Evolutionary conservation across 23 red algal genomes (phyloP).

Genomic region (Gracilariopsis chorda): DNA sequence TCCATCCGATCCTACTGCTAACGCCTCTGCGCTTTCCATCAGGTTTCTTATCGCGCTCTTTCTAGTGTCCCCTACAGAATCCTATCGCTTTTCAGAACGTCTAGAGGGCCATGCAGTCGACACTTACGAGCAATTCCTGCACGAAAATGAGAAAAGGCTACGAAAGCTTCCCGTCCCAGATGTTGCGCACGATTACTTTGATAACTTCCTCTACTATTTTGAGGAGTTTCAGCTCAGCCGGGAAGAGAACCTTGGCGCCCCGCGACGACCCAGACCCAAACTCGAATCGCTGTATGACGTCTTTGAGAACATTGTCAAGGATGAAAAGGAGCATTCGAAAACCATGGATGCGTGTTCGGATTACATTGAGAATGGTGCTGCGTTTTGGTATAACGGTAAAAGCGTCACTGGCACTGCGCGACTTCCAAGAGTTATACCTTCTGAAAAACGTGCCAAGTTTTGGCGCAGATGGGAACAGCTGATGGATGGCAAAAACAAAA

Average conservation of each 20-base stretch:
- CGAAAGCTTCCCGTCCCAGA: slow-evolving; percentile 73
- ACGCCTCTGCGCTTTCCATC: neutral
- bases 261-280: slow-evolving; percentile 11
- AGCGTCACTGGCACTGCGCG: slow-evolving; percentile 24
- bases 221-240: slow-evolving; percentile 56
- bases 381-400: slow-evolving; percentile 49
- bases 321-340: slow-evolving; percentile 78
- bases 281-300: slow-evolving; percentile 82
- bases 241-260: neutral
- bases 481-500: neutral
- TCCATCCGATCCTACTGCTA: too few relatives aligned
- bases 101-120: slow-evolving; percentile 93
- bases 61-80: slow-evolving; percentile 64
- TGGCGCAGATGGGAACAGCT: slow-evolving; percentile 30
- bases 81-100: slow-evolving; percentile 87
- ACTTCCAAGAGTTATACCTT: neutral
- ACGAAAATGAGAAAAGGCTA: slow-evolving; percentile 65
- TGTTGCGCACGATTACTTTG: slow-evolving; percentile 81
- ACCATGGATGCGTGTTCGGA: slow-evolving; percentile 82
- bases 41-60: slow-evolving; percentile 71
- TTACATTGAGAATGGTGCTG: slow-evolving; percentile 37
- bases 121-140: slow-evolving; percentile 87
- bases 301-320: slow-evolving; percentile 77
- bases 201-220: slow-evolving; percentile 77
- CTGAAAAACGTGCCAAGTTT: slow-evolving; percentile 24